Evolutionary conservation across 441 rosid species (phyloP), one percentile per base, ranked within the genome.

Genomic region (Adansonia grandidieri): DNA sequence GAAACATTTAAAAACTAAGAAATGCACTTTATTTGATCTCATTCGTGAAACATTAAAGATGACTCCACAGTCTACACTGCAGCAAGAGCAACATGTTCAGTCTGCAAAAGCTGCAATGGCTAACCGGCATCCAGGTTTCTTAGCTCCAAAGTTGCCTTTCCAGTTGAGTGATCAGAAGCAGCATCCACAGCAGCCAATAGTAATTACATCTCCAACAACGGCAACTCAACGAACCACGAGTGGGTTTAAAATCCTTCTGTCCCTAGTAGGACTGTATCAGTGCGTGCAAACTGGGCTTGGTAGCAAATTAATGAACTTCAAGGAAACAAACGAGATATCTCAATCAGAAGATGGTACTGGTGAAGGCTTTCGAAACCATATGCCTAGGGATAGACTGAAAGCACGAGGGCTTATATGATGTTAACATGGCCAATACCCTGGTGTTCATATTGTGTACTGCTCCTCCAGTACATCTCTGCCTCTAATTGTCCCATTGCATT

Each of bases 151-250:
- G 69, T 71, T 24, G 9, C 77, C 81, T 73, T 57, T 83, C 65
- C 83, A 74, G 10, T 24, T 76, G 14, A 80, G 22, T 48, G 77
- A 77, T 28, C 69, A 53, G 40, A 37, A 76, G 69, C 69, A 15
- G 48, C 69, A 37, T 37, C 69, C 69, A 7, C 48, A 64, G 69
- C 69, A 64, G 57, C 67, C 77, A 5, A 20, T 37, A 1, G 5
- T 37, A 37, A 37, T 37, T 37, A 37, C 64, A 70, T 28, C 71
- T 78, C 68, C 85, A 86, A 60, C 82, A 79, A 65, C 88, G 82
- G 78, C 86, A 82, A 44, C 63, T 80, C 62, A 42, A 57, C 64
- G 84, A 81, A 56, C 77, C 80, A 22, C 83, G 82, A 79, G 65
- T 65, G 71, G 75, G 81, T 70, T 77, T 77, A 72, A 72, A 80